Conservation (phyloP, 176 grass and related monocot species). For the Phyllostachys edulis region DNA sequence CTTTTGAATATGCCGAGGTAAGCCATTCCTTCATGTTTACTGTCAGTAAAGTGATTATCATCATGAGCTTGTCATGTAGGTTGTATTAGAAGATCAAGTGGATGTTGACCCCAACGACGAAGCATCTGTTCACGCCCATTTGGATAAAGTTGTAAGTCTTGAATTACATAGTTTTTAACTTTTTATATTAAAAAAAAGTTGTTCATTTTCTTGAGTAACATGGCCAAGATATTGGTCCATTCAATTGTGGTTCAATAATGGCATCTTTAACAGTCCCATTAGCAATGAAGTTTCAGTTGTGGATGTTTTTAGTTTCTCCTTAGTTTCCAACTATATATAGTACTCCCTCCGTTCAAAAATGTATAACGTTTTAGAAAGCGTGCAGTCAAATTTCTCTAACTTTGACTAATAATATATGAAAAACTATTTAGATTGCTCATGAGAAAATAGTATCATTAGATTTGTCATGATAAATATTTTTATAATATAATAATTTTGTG, state of each 20-base stretch:
- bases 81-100: conserved; percentile 64
- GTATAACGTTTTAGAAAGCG: no score
- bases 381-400: no score
- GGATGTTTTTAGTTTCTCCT: neutral
- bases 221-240: neutral
- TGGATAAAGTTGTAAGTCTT: conserved; percentile 72
- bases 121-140: conserved; percentile 49
- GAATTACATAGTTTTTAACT: neutral
- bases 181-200: neutral
- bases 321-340: no score
- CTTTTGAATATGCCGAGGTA: conserved; percentile 80
- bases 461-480: no score
- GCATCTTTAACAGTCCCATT: neutral
- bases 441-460: no score
- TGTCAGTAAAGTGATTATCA: neutral
- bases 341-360: no score
- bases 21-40: neutral
- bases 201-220: neutral
- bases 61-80: conserved; percentile 40
- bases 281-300: conserved; percentile 5
- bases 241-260: neutral
- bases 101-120: conserved; percentile 61
- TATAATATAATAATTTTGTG: no score
- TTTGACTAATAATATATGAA: no score
- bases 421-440: no score